phyloP scores from a whole-genome alignment of 2,329 filamentous ascomycete genomes.

The Aspergillus proliferans region DNA sequence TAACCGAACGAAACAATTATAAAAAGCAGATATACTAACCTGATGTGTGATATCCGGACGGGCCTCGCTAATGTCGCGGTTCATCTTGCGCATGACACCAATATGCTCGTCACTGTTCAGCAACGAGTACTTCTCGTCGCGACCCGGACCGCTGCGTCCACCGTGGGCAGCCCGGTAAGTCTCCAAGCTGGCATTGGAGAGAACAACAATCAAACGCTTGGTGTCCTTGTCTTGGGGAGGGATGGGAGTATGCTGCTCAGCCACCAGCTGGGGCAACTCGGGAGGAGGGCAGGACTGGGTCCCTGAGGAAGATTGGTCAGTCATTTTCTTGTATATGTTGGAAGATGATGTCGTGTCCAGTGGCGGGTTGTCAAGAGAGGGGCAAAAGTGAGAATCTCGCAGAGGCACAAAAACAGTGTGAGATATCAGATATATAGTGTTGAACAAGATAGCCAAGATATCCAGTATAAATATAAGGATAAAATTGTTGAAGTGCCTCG shows the following conservation, averaged over 20 bases:
- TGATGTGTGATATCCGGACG: conserved; percentile 97
- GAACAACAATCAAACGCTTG: conserved; percentile 85
- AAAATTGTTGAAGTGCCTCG: not conserved
- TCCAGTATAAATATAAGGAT: not conserved
- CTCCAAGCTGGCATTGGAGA: conserved; percentile 95
- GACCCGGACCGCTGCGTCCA: conserved; percentile 55
- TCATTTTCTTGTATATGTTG: conserved; percentile 6
- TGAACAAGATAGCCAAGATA: not conserved
- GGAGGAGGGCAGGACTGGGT: conserved; percentile 95
- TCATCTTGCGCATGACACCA: conserved; percentile 99
- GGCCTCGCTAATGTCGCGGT: conserved; percentile 94
- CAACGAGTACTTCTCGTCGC: conserved; percentile 93
- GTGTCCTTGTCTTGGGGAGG: conserved; percentile 81
- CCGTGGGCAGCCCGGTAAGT: conserved; percentile 89
- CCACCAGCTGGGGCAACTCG: conserved; percentile 81
- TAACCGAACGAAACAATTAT: conserved; percentile 5
- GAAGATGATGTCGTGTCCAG: not conserved
- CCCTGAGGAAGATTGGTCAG: conserved; percentile 47
- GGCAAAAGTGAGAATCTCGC: not conserved
- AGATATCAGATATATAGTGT: not conserved
- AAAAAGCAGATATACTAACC: conserved; percentile 51
- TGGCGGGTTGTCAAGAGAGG: conserved; percentile 2
- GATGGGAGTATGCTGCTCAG: conserved; percentile 85
- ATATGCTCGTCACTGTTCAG: conserved; percentile 99
- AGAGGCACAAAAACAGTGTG: not conserved